Evolutionary conservation across 2,329 filamentous ascomycete genomes (phyloP), one percentile per base, ranked within the genome.

Genomic region (Onygenales sp.): DNA sequence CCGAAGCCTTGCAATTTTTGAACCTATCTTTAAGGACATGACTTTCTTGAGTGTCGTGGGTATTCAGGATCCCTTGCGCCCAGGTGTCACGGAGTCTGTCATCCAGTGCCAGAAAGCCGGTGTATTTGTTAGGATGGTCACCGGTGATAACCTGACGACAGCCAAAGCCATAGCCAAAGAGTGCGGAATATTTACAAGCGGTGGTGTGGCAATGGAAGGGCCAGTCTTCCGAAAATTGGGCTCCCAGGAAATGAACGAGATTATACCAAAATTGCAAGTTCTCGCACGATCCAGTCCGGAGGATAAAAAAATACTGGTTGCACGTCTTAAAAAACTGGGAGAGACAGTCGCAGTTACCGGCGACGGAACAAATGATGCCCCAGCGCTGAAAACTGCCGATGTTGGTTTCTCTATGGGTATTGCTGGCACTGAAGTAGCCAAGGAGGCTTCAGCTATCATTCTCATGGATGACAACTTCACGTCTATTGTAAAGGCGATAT

Each of bases 111-210:
- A 84, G 59, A 76, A 76, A 31, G 86, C 86, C 13, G 85, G 85
- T 53, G 85, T 89, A 13, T 77, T 82, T 52, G 84, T 87, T 47
- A 83, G 85, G 60, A 87, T 87, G 84, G 84, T 87, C 46, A 87
- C 84, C n/a, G 62, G 82, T 58, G 84, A 88, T 68, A 88, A 88
- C 62, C 72, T 87, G 55, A 75, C 82, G 33, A 90, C 86, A 13
- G 86, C 85, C 7, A 82, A 80, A 50, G 86, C 86, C 4, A 90
- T 90, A 60, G 85, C 86, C 1, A 75, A 74, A 14, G 83, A 89
- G 52, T 90, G 86, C 58, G 86, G 86, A 46, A 87, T 89, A 66
- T 77, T 77, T 13, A 76, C 72, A 2, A 66, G 72, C 43, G 78
- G 78, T 45, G 83, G 79, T 6, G 69, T 84, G 54, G 79, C 83